A percentile compares a stretch with the other conserved stretches of the same genome.
phyloP scores from a whole-genome alignment of 257 asterid genomes.

The Fraxinus pennsylvanica region DNA sequence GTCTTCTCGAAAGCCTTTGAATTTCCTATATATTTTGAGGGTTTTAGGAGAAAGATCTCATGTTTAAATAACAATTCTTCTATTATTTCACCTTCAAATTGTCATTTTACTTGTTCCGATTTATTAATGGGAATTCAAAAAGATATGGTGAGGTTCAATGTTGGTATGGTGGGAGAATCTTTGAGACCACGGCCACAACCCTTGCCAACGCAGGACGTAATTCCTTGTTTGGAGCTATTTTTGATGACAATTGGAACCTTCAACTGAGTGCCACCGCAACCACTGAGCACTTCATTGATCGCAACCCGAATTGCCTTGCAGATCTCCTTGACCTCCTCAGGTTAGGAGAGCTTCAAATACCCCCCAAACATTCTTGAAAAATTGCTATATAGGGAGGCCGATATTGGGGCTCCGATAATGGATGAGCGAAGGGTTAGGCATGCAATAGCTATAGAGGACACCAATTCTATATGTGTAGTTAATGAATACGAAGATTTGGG shows the following conservation, averaged over 20 bases:
- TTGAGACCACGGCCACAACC: conserved; percentile 87
- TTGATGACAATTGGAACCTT: conserved; percentile 75
- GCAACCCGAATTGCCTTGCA: conserved; percentile 82
- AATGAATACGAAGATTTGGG: conserved; percentile 91
- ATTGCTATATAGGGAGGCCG: conserved; percentile 75
- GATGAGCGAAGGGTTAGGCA: conserved; percentile 83
- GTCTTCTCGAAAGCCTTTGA: conserved; percentile 9
- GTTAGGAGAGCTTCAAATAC: conserved; percentile 79
- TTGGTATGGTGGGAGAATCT: conserved; percentile 51
- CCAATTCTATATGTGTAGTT: conserved; percentile 69
- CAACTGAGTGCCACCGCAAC: conserved; percentile 38
- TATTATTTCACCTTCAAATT: conserved; percentile 7
- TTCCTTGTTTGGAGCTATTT: conserved; percentile 86
- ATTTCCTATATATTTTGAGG: not conserved
- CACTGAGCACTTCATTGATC: conserved; percentile 74
- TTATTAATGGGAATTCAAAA: conserved; percentile 76
- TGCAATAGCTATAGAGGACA: conserved; percentile 84
- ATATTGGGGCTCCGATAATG: conserved; percentile 41
- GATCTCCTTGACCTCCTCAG: conserved; percentile 81
- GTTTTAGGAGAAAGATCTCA: not conserved
- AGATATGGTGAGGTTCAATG: conserved; percentile 58
- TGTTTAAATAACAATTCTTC: not conserved
- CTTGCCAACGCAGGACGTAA: conserved; percentile 84
- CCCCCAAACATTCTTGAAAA: conserved; percentile 68
- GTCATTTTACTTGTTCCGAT: not conserved